Evolutionary conservation across 768 basidiomycete genomes (phyloP).

Genomic region (Mycena maculata): DNA sequence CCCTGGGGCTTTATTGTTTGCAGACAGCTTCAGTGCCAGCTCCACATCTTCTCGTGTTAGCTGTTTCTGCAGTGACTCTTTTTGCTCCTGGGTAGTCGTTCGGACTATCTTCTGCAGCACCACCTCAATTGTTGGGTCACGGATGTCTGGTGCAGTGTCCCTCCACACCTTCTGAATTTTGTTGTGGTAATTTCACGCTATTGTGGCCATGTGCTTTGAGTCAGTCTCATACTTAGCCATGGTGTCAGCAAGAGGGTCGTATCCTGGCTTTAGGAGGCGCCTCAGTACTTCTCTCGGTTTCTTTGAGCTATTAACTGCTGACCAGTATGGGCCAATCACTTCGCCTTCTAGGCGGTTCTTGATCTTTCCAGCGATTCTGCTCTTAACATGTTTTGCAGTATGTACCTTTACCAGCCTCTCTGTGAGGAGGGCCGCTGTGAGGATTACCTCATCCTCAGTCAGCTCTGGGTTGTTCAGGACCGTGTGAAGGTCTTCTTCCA

Average conservation of each 20-base stretch:
- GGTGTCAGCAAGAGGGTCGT: background rate
- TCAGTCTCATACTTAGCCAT: background rate
- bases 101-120: background rate
- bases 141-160: background rate
- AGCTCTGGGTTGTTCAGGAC: background rate
- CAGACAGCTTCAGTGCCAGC: background rate
- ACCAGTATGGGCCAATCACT: too few relatives aligned
- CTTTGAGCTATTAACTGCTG: too few relatives aligned
- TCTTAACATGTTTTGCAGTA: background rate
- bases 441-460: background rate
- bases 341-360: background rate
- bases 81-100: background rate
- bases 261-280: background rate
- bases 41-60: background rate
- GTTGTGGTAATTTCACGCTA: background rate
- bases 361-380: background rate
- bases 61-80: background rate
- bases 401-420: background rate
- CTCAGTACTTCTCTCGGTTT: background rate
- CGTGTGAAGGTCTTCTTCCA: background rate
- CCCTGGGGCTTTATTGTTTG: constrained; percentile 3
- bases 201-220: background rate
- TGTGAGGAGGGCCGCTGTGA: background rate
- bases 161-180: background rate
- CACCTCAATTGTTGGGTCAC: background rate